phyloP scores from a whole-genome alignment of 768 basidiomycete genomes.

The Leccinum pellstonianum region DNA sequence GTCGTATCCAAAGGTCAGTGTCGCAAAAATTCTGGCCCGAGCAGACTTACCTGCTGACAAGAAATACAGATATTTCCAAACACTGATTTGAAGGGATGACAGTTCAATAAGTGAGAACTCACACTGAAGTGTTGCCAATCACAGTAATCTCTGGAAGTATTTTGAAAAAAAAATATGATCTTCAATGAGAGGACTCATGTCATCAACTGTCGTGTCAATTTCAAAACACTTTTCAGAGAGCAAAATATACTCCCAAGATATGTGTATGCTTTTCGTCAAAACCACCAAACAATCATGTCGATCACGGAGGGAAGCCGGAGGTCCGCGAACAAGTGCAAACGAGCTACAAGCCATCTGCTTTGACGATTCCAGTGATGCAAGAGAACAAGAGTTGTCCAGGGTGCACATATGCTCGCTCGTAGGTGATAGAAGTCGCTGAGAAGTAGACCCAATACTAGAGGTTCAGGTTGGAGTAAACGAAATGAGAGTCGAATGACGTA shows the following conservation, averaged over 20 bases:
- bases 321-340: background rate
- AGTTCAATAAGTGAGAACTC: too few species aligned
- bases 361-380: background rate
- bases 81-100: too few species aligned
- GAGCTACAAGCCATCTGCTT: background rate
- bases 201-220: background rate
- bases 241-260: background rate
- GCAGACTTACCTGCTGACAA: too few species aligned
- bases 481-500: background rate
- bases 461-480: background rate
- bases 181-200: background rate
- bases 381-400: background rate
- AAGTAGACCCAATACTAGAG: background rate
- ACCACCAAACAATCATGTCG: background rate
- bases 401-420: background rate
- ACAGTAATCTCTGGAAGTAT: too few species aligned
- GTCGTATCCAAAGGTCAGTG: too few species aligned
- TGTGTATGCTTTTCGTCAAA: background rate
- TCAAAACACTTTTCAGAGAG: background rate
- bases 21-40: too few species aligned
- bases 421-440: background rate
- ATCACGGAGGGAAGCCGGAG: background rate
- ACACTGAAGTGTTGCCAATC: too few species aligned
- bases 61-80: too few species aligned
- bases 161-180: too few species aligned